Conservation (phyloP, 352 stramenopile genomes). For the Elongisporangium undulatum region DNA sequence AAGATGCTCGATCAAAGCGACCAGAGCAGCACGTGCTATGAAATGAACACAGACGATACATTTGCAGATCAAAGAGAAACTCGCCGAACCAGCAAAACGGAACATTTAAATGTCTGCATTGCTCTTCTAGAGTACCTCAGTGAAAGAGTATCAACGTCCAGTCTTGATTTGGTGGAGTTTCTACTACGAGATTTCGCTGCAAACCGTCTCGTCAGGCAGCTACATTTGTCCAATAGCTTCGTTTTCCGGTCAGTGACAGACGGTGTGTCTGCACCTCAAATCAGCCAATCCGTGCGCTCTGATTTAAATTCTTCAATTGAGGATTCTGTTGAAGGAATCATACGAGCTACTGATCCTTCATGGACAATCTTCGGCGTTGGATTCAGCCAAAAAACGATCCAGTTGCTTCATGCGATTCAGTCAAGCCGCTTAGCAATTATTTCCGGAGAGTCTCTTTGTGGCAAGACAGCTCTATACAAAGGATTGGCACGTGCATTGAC, state of each 20-base stretch:
- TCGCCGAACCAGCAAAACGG: slow-evolving; percentile 14
- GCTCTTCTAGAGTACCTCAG: slow-evolving; percentile 31
- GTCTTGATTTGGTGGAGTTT: slow-evolving; percentile 30
- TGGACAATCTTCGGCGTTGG: slow-evolving; percentile 25
- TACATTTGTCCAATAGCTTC: slow-evolving; percentile 18
- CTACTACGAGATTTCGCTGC: slow-evolving; percentile 37
- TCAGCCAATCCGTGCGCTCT: neutral
- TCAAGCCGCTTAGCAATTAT: slow-evolving; percentile 26
- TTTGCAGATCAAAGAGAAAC: slow-evolving; percentile 1
- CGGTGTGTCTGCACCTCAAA: neutral
- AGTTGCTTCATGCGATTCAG: slow-evolving; percentile 37
- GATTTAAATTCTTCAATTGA: slow-evolving; percentile 15
- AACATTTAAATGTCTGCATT: slow-evolving; percentile 31
- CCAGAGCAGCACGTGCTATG: neutral
- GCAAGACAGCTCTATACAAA: slow-evolving; percentile 55
- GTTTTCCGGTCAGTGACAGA: neutral
- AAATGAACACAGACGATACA: neutral
- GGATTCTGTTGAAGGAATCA: slow-evolving; percentile 19
- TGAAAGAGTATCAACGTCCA: slow-evolving; percentile 10
- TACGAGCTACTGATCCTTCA: slow-evolving; percentile 11
- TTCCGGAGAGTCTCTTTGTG: slow-evolving; percentile 30
- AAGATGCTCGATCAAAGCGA: slow-evolving; percentile 15
- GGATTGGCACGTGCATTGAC: slow-evolving; percentile 26
- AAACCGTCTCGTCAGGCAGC: slow-evolving; percentile 15
- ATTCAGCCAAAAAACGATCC: slow-evolving; percentile 36